phyloP scores from a whole-genome alignment of 1,284 basidiomycete genomes.

The Cryptococcus wingfieldii region DNA sequence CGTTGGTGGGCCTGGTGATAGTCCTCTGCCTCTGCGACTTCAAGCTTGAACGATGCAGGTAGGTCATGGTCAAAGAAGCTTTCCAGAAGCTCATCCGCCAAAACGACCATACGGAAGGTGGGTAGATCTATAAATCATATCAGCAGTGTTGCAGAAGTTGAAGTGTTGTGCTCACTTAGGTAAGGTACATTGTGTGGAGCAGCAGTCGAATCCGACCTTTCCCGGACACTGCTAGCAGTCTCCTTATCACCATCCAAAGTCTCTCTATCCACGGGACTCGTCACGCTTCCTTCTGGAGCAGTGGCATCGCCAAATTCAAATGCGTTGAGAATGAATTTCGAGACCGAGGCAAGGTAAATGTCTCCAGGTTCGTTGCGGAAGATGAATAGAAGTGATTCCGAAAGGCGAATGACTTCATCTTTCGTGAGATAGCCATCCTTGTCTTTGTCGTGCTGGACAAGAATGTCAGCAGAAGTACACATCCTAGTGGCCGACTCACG shows the following conservation, averaged over 20 bases:
- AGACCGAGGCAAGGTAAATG: constrained; percentile 90
- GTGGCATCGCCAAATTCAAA: constrained; percentile 90
- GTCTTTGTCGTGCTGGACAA: constrained; percentile 74
- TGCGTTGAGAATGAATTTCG: constrained; percentile 92
- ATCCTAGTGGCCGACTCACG: constrained; percentile 23
- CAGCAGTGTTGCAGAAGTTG: constrained; percentile 1
- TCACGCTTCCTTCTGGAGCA: constrained; percentile 57
- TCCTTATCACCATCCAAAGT: constrained; percentile 47
- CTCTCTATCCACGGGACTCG: constrained; percentile 37
- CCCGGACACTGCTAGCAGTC: constrained; percentile 53
- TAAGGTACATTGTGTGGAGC: constrained; percentile 69
- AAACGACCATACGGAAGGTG: constrained; percentile 94
- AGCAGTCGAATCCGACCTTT: constrained; percentile 47
- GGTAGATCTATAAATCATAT: constrained; percentile 32
- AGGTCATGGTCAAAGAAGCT: constrained; percentile 90
- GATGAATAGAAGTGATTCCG: constrained; percentile 92
- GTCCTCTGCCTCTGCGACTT: constrained; percentile 58
- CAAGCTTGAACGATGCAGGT: constrained; percentile 77
- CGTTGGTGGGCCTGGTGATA: constrained; percentile 52
- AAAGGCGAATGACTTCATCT: constrained; percentile 86
- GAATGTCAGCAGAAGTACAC: neutral
- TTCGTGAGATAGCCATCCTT: constrained; percentile 91
- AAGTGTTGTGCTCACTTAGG: constrained; percentile 52
- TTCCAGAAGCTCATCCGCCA: constrained; percentile 90
- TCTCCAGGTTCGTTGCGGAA: constrained; percentile 98